A percentile compares a stretch with the other conserved stretches of the same genome.
Conservation (phyloP, 2,329 filamentous ascomycete species). For the Ophiostoma quercus region DNA sequence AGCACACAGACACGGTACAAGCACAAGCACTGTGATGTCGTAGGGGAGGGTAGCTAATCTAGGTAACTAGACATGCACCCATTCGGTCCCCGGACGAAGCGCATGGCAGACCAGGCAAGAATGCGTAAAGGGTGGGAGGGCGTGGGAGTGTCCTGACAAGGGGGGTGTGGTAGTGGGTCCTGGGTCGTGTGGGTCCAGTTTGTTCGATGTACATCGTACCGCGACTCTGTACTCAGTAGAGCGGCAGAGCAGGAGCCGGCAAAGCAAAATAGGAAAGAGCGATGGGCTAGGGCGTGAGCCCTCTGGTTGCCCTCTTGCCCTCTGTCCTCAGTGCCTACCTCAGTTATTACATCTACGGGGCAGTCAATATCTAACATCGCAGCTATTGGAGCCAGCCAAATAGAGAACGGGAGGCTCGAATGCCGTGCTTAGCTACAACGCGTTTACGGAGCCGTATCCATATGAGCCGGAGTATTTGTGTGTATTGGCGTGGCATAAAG, state of each 20-base stretch:
- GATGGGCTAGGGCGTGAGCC: conserved; percentile 9
- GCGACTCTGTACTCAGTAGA: background rate
- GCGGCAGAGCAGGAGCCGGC: too few species aligned
- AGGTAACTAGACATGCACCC: background rate
- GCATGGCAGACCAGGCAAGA: conserved; percentile 26
- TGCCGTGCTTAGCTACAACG: background rate
- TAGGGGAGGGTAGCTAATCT: conserved; percentile 23
- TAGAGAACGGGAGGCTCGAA: background rate
- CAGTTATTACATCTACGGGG: too few species aligned
- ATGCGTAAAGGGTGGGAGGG: conserved; percentile 17
- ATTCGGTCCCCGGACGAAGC: conserved; percentile 25
- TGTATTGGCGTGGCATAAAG: too few species aligned
- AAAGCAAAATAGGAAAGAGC: conserved; percentile 13
- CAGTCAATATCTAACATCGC: too few species aligned
- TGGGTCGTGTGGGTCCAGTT: background rate
- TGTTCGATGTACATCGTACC: background rate
- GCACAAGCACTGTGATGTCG: background rate
- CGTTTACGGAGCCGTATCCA: background rate
- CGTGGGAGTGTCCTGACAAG: conserved; percentile 15
- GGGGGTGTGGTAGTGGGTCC: conserved; percentile 13
- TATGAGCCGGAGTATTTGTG: background rate
- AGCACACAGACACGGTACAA: background rate
- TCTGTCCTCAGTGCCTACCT: too few species aligned
- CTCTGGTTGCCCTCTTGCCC: background rate
- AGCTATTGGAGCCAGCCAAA: background rate